Conservation (phyloP, 2,329 filamentous ascomycete species). For the Penicillium hesseltinei region DNA sequence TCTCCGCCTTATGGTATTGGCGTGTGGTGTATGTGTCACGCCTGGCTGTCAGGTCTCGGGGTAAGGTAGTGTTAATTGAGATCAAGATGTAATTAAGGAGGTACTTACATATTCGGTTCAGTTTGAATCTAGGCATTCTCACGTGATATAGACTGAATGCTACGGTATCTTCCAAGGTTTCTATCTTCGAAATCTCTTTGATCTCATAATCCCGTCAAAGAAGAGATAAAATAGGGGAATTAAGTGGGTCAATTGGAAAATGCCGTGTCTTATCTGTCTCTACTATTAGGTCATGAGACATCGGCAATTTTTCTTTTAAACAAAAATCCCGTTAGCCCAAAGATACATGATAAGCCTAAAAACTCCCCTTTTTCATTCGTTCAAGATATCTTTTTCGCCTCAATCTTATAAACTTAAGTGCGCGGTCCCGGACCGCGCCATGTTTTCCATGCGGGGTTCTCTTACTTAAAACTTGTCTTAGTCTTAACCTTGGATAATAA, state of each 20-base stretch:
- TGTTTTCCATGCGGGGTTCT: slow-evolving; percentile 23
- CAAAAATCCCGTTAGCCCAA: neutral
- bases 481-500: neutral
- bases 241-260: neutral
- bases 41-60: no score
- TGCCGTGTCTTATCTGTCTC: neutral
- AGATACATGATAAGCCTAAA: neutral
- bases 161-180: neutral
- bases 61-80: no score
- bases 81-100: no score
- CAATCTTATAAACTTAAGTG: neutral
- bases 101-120: no score
- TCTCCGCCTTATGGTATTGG: neutral
- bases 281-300: neutral
- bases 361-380: neutral
- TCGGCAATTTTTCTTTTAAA: neutral
- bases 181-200: neutral
- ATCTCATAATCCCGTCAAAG: neutral
- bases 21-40: neutral
- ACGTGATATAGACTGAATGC: neutral
- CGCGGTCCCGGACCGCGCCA: slow-evolving; percentile 27
- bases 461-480: neutral
- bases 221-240: neutral
- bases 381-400: neutral
- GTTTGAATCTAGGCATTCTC: neutral